These are phyloP conservation scores for Tricholoma saponaceum DNA, from an alignment of 768 basidiomycete genomes.

Conservation along the genomic window DNA sequence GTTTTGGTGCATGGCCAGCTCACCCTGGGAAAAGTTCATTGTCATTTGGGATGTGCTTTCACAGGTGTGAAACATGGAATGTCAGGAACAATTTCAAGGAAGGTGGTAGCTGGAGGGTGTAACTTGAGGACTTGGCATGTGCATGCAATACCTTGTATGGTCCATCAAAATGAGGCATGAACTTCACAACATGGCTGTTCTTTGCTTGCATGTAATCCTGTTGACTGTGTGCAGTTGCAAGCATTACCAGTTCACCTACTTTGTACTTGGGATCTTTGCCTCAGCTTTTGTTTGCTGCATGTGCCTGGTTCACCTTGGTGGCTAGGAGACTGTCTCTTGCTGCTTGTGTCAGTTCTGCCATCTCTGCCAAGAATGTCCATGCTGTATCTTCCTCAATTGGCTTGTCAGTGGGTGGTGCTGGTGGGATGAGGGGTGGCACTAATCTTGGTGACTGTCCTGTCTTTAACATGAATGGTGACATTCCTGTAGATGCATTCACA, in stretches of 20 bases:
- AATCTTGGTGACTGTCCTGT: no score
- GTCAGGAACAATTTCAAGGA: background rate
- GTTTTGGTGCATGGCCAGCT: no score
- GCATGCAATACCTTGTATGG: background rate
- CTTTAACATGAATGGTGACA: no score
- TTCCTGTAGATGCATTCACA: no score
- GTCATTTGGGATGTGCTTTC: background rate
- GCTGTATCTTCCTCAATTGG: background rate
- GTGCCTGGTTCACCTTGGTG: no score
- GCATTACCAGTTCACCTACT: slow-evolving; percentile 20
- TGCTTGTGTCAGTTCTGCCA: background rate
- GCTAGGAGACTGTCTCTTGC: background rate
- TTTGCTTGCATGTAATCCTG: slow-evolving; percentile 19
- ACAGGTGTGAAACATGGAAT: background rate
- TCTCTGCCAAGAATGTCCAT: background rate
- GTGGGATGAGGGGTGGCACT: background rate
- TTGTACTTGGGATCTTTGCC: background rate
- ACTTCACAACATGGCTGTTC: slow-evolving; percentile 14
- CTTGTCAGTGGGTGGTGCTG: background rate
- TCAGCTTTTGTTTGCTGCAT: background rate
- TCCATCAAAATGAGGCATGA: background rate
- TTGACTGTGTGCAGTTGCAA: slow-evolving; percentile 19
- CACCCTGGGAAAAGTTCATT: background rate
- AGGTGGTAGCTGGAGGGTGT: background rate
- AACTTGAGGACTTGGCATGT: background rate